These are phyloP conservation scores for Beauveria sp. DNA, from an alignment of 2,329 filamentous ascomycete species.

Conservation along the genomic window DNA sequence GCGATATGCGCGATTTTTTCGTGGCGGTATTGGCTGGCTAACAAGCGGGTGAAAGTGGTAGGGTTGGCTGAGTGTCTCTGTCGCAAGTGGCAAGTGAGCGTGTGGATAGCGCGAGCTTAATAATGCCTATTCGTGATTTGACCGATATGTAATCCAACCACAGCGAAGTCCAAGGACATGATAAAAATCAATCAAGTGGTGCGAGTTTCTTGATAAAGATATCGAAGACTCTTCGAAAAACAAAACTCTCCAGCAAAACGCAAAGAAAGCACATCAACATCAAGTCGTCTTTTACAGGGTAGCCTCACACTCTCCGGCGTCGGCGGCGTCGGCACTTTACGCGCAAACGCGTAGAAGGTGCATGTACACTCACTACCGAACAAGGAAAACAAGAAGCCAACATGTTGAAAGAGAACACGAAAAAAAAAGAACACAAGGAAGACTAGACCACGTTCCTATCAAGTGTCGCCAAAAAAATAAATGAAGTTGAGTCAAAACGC, in stretches of 20 bases:
- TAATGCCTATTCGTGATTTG: constrained; percentile 12
- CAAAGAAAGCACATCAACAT: neutral
- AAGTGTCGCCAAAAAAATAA: no score
- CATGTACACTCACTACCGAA: no score
- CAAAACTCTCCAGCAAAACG: neutral
- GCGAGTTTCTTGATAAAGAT: neutral
- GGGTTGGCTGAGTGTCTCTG: neutral
- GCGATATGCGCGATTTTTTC: neutral
- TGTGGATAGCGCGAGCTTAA: constrained; percentile 15
- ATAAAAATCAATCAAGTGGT: neutral
- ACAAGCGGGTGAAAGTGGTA: neutral
- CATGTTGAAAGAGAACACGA: neutral
- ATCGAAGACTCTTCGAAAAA: neutral
- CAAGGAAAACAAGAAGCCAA: neutral
- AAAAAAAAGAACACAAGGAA: neutral
- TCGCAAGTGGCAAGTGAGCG: constrained; percentile 7
- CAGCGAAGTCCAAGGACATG: neutral
- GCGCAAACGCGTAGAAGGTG: neutral
- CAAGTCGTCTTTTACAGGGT: neutral
- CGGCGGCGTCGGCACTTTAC: neutral
- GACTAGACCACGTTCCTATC: no score
- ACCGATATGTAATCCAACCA: neutral
- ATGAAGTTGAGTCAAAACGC: neutral
- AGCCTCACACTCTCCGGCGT: neutral
- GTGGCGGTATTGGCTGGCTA: neutral